Conservation (phyloP, 164 flowering plant species). For the Echeveria elegans region DNA sequence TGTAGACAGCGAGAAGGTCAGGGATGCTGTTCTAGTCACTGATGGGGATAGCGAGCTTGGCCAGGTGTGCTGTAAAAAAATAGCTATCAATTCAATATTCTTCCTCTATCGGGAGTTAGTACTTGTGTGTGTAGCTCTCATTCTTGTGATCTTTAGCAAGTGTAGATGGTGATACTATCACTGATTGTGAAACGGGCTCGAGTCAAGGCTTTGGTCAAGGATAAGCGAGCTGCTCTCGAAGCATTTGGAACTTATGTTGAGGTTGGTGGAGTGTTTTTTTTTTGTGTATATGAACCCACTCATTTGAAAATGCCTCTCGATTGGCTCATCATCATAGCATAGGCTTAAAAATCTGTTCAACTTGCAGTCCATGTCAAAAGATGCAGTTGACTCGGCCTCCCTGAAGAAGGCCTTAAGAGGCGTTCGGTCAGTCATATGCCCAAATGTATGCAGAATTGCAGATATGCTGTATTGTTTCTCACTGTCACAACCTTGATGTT, state of each 20-base stretch:
- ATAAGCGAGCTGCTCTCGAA: slow-evolving; percentile 68
- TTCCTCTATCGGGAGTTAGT: no score
- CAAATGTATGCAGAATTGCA: slow-evolving; percentile 38
- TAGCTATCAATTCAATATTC: no score
- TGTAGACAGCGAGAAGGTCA: slow-evolving; percentile 45
- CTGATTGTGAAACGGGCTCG: slow-evolving; percentile 68
- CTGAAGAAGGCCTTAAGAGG: slow-evolving; percentile 68
- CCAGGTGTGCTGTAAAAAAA: no score
- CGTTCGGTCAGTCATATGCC: slow-evolving; percentile 73
- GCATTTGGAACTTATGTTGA: slow-evolving; percentile 93
- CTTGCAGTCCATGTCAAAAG: slow-evolving; percentile 58
- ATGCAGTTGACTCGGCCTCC: slow-evolving; percentile 32
- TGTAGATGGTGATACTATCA: slow-evolving; percentile 78
- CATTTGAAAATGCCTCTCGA: not conserved
- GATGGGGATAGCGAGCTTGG: slow-evolving; percentile 93
- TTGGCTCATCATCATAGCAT: not conserved
- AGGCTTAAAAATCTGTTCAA: not conserved
- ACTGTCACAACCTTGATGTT: no score
- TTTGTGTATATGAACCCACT: not conserved
- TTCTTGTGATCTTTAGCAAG: slow-evolving; percentile 19
- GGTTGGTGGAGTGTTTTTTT: slow-evolving; percentile 27
- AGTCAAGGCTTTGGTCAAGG: slow-evolving; percentile 82
- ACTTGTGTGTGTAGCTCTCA: no score
- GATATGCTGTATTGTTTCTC: no score
- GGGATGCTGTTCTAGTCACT: slow-evolving; percentile 84